Evolutionary conservation across 2,329 filamentous ascomycete species (phyloP).

Genomic region (Phialocephala subalpina): DNA sequence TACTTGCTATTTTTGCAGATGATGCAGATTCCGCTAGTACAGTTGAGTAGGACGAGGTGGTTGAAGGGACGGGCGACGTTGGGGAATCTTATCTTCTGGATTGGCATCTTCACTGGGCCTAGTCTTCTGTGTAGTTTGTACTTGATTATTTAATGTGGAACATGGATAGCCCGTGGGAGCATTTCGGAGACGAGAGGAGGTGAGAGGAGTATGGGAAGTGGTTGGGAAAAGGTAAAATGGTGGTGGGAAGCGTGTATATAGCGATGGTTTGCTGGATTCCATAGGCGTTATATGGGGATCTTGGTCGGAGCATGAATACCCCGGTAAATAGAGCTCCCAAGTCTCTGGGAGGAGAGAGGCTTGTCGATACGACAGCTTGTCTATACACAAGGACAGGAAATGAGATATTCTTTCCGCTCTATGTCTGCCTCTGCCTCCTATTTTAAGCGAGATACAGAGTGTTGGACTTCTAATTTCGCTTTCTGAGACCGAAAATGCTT

Average conservation of each 20-base stretch:
- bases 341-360: background rate
- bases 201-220: background rate
- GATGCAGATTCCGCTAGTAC: conserved; percentile 75
- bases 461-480: no score
- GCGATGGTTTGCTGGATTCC: background rate
- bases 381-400: background rate
- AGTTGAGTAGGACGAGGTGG: conserved; percentile 71
- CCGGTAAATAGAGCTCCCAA: background rate
- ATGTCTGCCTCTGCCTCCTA: background rate
- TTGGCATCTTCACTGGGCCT: conserved; percentile 79
- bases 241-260: background rate
- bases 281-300: background rate
- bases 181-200: background rate
- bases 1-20: conserved; percentile 79
- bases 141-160: conserved; percentile 55
- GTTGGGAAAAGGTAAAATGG: no score
- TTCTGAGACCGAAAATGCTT: no score
- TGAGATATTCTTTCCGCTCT: background rate
- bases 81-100: conserved; percentile 81
- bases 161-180: background rate
- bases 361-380: background rate
- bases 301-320: background rate
- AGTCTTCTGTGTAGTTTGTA: conserved; percentile 71
- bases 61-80: conserved; percentile 68
- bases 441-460: background rate